Conservation (phyloP, 108 stramenopile species). For the Asterionellopsis glacialis region DNA sequence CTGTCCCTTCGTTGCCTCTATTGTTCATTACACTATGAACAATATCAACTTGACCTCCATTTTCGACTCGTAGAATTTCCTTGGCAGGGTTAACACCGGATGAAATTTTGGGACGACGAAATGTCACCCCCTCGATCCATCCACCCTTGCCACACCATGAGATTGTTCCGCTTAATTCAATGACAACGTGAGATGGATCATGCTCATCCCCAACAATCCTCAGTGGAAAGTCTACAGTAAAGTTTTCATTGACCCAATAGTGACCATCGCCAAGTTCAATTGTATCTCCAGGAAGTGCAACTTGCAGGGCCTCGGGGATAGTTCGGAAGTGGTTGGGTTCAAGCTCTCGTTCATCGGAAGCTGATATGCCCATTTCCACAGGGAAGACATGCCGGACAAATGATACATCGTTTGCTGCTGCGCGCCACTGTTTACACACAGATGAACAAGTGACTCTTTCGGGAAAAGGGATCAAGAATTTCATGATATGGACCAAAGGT, state of each 20-base stretch:
- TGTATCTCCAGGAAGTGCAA: constrained; percentile 73
- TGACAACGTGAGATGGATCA: constrained; percentile 71
- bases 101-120: constrained; percentile 61
- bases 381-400: constrained; percentile 83
- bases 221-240: constrained; percentile 51
- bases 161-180: constrained; percentile 77
- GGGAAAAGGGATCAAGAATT: constrained; percentile 59
- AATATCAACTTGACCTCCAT: constrained; percentile 47
- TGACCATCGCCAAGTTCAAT: constrained; percentile 85
- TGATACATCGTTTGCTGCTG: constrained; percentile 57
- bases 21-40: constrained; percentile 69
- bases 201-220: constrained; percentile 78
- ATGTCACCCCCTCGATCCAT: constrained; percentile 77
- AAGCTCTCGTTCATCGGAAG: constrained; percentile 42
- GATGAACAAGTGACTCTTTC: constrained; percentile 50
- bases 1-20: constrained; percentile 42
- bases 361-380: constrained; percentile 69
- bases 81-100: constrained; percentile 21
- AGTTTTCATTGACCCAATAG: constrained; percentile 73
- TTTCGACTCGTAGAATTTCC: constrained; percentile 44
- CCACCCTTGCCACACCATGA: constrained; percentile 62
- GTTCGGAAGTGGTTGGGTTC: constrained; percentile 67
- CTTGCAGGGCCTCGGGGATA: constrained; percentile 58
- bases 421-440: constrained; percentile 65
- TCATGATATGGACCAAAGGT: constrained; percentile 60